Evolutionary conservation across 23 red algal genomes (phyloP).

Genomic region (Gracilaria caudata): DNA sequence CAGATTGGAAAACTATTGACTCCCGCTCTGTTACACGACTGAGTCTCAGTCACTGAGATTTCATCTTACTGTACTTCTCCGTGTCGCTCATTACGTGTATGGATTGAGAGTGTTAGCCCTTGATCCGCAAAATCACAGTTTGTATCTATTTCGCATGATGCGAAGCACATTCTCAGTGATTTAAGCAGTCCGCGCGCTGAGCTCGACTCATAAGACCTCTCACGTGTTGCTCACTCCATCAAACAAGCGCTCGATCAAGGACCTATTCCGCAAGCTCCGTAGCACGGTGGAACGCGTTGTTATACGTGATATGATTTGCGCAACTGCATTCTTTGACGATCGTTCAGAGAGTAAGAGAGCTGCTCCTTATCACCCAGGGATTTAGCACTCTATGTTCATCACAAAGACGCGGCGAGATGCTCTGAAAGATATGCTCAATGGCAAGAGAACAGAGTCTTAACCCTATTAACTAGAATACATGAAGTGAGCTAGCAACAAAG

Average conservation of each 20-base stretch:
- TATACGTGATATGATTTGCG: too few relatives aligned
- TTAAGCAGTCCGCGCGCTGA: too few relatives aligned
- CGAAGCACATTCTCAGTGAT: too few relatives aligned
- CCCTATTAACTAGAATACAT: conserved; percentile 3
- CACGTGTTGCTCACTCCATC: too few relatives aligned
- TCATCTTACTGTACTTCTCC: neutral
- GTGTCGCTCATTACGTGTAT: neutral
- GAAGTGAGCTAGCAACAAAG: conserved; percentile 26
- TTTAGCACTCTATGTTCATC: neutral
- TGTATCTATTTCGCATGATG: too few relatives aligned
- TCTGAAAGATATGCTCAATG: neutral
- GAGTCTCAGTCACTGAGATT: neutral
- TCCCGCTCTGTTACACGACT: neutral
- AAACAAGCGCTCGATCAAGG: too few relatives aligned
- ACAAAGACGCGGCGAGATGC: neutral
- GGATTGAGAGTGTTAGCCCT: too few relatives aligned
- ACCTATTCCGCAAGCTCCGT: too few relatives aligned
- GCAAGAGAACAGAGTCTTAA: neutral
- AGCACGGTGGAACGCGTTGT: too few relatives aligned
- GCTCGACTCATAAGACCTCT: too few relatives aligned
- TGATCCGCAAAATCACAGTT: too few relatives aligned
- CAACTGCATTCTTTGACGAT: too few relatives aligned
- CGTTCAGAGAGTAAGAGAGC: neutral
- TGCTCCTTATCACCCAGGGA: neutral
- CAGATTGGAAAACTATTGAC: neutral